Base-by-base conservation (phyloP, 1,284 basidiomycete species). In the Ganoderma lucidum region DNA sequence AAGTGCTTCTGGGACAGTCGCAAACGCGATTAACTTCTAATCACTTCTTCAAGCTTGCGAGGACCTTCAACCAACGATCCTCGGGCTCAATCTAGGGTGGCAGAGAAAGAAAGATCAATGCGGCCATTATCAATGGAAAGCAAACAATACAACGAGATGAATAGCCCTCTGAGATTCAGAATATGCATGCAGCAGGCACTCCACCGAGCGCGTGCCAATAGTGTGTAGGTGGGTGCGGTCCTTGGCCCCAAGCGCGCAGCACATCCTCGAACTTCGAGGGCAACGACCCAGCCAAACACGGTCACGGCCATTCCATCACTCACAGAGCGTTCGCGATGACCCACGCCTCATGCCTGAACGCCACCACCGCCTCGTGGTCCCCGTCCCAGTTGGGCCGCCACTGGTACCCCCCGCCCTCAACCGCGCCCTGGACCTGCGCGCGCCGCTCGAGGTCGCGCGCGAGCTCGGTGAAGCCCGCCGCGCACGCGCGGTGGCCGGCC, bases 371-470 rank as follows among this genome's bases (percentile, higher is more conserved):
- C 79, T 93, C 91, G 9, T 80, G 80, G 74, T 93, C 91, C 2
- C 85, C 84, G 35, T 91, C 90, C 72, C 90, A 82, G 79, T 92
- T 90, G 23, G 90, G 84, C 67, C 88, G 83, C 90, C 90, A 79
- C 48, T 51, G 48, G 48, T 51, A 51, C 10, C 85, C 63, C 89
- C 81, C 67, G 81, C 79, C 37, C 2, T 9, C 51, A n/a, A 39
- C 30, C 51, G 48, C 28, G 45, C 56, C 65, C 41, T 37, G 37
- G 4, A 30, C 37, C 30, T 35, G 39, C 55, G 28, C 41, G 48
- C 37, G 70, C 9, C 17, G 35, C 78, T 93, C 91, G 73, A 93
- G 78, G 56, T 82, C 78, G 69, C 81, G 83, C 14, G 92, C 92
- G 69, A 93, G 81, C 77, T 89, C 89, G 79, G 81, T 86, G 79